Percentiles rank a stretch among this genome's conserved stretches.
Conservation (phyloP, 2,329 filamentous ascomycete genomes). For the Sporothrix brasiliensis region DNA sequence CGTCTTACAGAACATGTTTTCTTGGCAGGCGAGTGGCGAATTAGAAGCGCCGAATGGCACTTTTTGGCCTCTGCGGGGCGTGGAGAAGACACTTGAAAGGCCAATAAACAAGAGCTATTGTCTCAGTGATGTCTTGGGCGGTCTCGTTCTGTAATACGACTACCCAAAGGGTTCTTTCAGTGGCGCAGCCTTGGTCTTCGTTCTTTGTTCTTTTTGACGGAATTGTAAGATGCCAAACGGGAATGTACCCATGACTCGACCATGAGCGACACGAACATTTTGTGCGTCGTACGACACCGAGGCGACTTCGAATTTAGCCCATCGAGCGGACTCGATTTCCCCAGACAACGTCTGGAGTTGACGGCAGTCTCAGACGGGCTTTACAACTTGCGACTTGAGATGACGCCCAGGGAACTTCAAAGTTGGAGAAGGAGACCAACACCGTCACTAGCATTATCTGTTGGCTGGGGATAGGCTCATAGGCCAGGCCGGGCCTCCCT, state of each 20-base stretch:
- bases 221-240: not conserved
- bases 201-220: not conserved
- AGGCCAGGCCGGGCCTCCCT: not conserved
- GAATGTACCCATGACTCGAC: slow-evolving; percentile 5
- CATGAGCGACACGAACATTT: not conserved
- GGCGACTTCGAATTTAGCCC: too few relatives aligned
- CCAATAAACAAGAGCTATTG: not conserved
- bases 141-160: too few relatives aligned
- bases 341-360: not conserved
- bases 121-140: slow-evolving; percentile 17
- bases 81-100: not conserved
- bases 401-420: not conserved
- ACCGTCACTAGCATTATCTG: not conserved
- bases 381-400: not conserved
- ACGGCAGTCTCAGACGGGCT: too few relatives aligned
- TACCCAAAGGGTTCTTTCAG: not conserved
- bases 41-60: slow-evolving; percentile 18
- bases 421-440: not conserved
- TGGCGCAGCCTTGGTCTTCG: not conserved
- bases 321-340: not conserved
- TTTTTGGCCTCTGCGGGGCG: slow-evolving; percentile 23
- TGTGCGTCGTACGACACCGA: too few relatives aligned
- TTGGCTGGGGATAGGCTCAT: not conserved
- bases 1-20: not conserved
- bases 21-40: slow-evolving; percentile 21